These are phyloP conservation scores for Didymella exigua DNA, from an alignment of 2,329 filamentous ascomycete genomes.

Conservation along the genomic window DNA sequence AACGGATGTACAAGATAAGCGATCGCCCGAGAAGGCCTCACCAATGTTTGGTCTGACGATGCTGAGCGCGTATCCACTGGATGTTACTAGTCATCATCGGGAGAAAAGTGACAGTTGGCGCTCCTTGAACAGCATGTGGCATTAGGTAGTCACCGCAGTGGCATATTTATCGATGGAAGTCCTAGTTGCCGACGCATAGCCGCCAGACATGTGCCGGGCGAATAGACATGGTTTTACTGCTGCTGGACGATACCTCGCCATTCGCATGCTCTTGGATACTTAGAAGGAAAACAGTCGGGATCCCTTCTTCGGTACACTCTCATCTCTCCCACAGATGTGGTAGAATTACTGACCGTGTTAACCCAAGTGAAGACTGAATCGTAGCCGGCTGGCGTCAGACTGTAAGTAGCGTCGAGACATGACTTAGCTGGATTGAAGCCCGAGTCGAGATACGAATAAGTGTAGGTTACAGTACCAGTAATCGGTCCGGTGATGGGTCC, in stretches of 20 bases:
- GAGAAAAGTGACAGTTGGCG: no score
- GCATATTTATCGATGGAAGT: neutral
- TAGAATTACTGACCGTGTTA: neutral
- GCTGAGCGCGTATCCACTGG: conserved; percentile 1
- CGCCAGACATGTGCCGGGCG: neutral
- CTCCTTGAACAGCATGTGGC: conserved; percentile 8
- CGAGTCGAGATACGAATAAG: neutral
- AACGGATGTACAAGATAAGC: neutral
- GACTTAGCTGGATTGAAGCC: conserved; percentile 1
- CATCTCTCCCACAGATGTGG: neutral
- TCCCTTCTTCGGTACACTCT: neutral
- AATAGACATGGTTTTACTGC: conserved; percentile 3
- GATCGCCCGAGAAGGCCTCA: conserved; percentile 1
- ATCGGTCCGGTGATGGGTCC: conserved; percentile 1
- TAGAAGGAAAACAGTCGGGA: neutral
- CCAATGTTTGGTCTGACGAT: neutral
- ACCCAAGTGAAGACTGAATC: neutral
- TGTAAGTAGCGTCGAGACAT: conserved; percentile 2
- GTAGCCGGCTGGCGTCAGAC: neutral
- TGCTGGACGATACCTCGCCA: neutral
- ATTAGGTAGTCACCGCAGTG: neutral
- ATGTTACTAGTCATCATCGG: neutral
- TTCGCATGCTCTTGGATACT: conserved; percentile 3
- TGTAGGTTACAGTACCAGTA: neutral
- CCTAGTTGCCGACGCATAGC: neutral